Conservation (phyloP, 768 basidiomycete species). For the Lyophyllum atratum region DNA sequence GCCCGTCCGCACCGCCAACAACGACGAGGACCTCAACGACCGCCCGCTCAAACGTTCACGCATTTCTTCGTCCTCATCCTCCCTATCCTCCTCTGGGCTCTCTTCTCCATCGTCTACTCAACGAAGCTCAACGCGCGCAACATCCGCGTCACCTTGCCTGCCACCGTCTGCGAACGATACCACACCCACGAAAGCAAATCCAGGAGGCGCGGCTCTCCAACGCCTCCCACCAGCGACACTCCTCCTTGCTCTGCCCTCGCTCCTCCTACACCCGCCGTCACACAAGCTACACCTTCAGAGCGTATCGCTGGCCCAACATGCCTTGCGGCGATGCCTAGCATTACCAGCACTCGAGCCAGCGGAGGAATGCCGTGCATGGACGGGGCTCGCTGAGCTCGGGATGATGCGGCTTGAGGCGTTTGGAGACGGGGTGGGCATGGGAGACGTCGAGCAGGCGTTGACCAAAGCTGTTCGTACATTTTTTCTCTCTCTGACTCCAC, state of each 20-base stretch:
- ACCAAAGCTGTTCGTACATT: slow-evolving; percentile 64
- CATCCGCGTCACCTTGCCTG: no score
- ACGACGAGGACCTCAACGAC: background rate
- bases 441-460: slow-evolving; percentile 68
- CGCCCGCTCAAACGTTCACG: background rate
- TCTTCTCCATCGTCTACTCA: no score
- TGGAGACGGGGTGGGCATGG: slow-evolving; percentile 52
- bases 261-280: slow-evolving; percentile 59
- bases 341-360: slow-evolving; percentile 52
- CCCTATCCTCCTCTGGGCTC: no score
- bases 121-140: no score
- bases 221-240: background rate
- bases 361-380: slow-evolving; percentile 73
- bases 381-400: slow-evolving; percentile 68
- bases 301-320: slow-evolving; percentile 54
- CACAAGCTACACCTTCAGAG: slow-evolving; percentile 57
- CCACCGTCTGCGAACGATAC: no score
- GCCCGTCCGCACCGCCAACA: background rate
- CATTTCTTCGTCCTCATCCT: no score
- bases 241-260: background rate
- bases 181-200: no score
- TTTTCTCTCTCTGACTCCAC: background rate
- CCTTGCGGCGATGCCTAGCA: slow-evolving; percentile 57
- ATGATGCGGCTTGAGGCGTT: slow-evolving; percentile 46
- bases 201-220: no score